Percentiles rank a stretch among this genome's conserved stretches.
phyloP scores from a whole-genome alignment of 2,329 filamentous ascomycete species.

The Albifimbria verrucaria region DNA sequence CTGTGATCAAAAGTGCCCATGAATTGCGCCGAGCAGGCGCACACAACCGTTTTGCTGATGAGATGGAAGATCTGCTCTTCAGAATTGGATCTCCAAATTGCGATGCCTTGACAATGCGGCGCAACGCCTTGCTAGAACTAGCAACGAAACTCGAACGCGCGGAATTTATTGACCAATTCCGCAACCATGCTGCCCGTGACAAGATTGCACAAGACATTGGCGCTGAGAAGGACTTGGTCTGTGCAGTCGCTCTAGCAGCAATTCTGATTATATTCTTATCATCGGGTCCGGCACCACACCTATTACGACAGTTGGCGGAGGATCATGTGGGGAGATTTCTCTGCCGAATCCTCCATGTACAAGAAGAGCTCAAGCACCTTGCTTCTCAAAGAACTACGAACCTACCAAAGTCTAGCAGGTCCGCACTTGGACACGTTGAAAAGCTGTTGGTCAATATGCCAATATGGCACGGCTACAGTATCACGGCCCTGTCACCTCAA shows the following conservation, averaged over 20 bases:
- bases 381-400: conserved; percentile 64
- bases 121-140: conserved; percentile 58
- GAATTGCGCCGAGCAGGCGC: conserved; percentile 64
- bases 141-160: conserved; percentile 58
- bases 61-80: conserved; percentile 61
- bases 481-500: conserved; percentile 56
- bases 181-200: conserved; percentile 69
- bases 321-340: conserved; percentile 56
- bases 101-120: conserved; percentile 48
- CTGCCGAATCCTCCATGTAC: conserved; percentile 47
- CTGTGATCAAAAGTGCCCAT: conserved; percentile 60
- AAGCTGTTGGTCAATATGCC: conserved; percentile 46
- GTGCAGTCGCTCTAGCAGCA: conserved; percentile 61
- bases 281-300: conserved; percentile 56
- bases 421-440: conserved; percentile 53
- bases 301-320: conserved; percentile 53
- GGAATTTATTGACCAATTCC: conserved; percentile 65
- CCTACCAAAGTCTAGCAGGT: conserved; percentile 63
- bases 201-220: conserved; percentile 62
- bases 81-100: conserved; percentile 51
- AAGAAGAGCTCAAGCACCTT: conserved; percentile 57
- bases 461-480: conserved; percentile 57
- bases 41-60: conserved; percentile 63
- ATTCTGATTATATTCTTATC: conserved; percentile 61
- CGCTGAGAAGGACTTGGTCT: conserved; percentile 56